Conservation (phyloP, 805 yeast species). For the Cyberlindnera galapagoensis region DNA sequence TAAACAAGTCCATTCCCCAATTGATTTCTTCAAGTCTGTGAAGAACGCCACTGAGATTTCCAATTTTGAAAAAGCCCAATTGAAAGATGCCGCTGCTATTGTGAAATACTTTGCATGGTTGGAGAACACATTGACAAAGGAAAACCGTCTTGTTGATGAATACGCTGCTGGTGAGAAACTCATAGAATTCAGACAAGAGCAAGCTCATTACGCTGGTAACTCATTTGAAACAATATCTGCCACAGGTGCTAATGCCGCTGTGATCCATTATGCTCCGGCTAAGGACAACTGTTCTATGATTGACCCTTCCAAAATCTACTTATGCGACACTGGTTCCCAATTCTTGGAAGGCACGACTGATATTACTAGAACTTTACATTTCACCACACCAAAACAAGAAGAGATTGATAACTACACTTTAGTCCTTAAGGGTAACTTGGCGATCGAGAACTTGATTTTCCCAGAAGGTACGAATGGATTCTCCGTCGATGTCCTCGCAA, state of each 20-base stretch:
- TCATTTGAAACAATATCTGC: slow-evolving; percentile 76
- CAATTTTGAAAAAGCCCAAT: slow-evolving; percentile 72
- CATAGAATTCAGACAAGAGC: slow-evolving; percentile 44
- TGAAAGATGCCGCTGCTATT: slow-evolving; percentile 76
- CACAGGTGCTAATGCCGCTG: slow-evolving; percentile 68
- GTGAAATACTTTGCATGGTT: slow-evolving; percentile 79
- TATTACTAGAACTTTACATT: slow-evolving; percentile 82
- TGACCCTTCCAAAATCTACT: slow-evolving; percentile 60
- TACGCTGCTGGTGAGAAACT: slow-evolving; percentile 59
- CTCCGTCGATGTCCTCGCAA: slow-evolving; percentile 72
- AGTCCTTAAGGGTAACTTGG: slow-evolving; percentile 88
- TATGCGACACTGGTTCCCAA: slow-evolving; percentile 90
- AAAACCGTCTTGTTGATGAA: slow-evolving; percentile 47
- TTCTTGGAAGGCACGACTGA: slow-evolving; percentile 94
- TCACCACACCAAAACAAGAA: slow-evolving; percentile 47
- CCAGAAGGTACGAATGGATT: slow-evolving; percentile 73
- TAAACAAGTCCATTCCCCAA: slow-evolving; percentile 47
- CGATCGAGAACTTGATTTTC: slow-evolving; percentile 73
- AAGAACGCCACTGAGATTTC: slow-evolving; percentile 68
- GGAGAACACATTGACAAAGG: slow-evolving; percentile 44
- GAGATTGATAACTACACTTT: slow-evolving; percentile 67
- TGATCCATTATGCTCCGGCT: slow-evolving; percentile 72
- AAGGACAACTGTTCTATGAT: slow-evolving; percentile 50
- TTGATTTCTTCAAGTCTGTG: slow-evolving; percentile 62
- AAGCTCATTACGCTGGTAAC: slow-evolving; percentile 54